Evolutionary conservation across 768 basidiomycete genomes (phyloP).

Genomic region (Amyloporia xantha): DNA sequence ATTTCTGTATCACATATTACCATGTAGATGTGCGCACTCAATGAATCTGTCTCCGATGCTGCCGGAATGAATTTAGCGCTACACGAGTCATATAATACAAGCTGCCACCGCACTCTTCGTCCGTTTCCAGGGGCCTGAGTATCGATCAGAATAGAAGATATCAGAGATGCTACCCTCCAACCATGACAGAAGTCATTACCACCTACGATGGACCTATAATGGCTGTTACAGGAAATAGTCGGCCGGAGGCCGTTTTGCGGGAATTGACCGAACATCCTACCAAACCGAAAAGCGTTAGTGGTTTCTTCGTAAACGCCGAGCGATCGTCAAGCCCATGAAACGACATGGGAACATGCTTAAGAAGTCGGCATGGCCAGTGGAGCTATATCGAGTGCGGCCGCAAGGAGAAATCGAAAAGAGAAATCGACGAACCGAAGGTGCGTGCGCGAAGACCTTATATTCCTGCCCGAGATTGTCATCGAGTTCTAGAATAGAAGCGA

Average conservation of each 20-base stretch:
- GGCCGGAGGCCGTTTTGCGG: slow-evolving; percentile 78
- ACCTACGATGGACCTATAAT: not conserved
- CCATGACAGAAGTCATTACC: not conserved
- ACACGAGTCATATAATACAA: slow-evolving; percentile 8
- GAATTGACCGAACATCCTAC: slow-evolving; percentile 77
- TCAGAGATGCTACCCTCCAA: not conserved
- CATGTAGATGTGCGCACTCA: not conserved
- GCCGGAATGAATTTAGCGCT: slow-evolving; percentile 6
- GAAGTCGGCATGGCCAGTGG: not conserved
- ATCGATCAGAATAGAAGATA: not conserved
- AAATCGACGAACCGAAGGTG: slow-evolving; percentile 60
- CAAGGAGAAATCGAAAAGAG: not conserved
- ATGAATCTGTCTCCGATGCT: not conserved
- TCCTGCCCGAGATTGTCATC: slow-evolving; percentile 91
- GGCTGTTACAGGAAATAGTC: slow-evolving; percentile 69
- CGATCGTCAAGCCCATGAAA: too few species aligned
- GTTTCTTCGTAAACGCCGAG: not conserved
- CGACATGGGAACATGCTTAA: not conserved
- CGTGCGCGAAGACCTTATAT: slow-evolving; percentile 93
- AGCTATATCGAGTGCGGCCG: not conserved
- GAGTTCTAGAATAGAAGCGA: slow-evolving; percentile 89
- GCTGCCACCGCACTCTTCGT: not conserved
- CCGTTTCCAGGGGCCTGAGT: not conserved
- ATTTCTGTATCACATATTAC: not conserved
- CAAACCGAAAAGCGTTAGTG: not conserved